Percentiles rank a stretch among this genome's conserved stretches.
Evolutionary conservation across 352 stramenopile species (phyloP).

Genomic region (Blastocystis sp.): DNA sequence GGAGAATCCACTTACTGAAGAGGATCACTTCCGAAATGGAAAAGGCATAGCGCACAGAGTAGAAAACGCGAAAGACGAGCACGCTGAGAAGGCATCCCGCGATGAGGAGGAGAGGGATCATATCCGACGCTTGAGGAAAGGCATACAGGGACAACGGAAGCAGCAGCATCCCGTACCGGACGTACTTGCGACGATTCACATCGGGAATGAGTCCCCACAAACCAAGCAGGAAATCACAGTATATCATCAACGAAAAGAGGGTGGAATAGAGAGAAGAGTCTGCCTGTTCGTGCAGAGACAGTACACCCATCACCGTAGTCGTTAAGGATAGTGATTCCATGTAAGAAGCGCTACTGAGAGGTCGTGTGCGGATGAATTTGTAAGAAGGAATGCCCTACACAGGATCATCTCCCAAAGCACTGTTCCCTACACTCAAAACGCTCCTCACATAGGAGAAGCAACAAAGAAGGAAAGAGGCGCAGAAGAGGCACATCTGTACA

Average conservation of each 20-base stretch:
- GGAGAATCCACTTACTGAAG: constrained; percentile 25
- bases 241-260: constrained; percentile 2
- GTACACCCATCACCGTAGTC: constrained; percentile 1
- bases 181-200: neutral
- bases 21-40: constrained; percentile 32
- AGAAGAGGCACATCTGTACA: too few species aligned
- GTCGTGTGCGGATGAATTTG: neutral
- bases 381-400: too few species aligned
- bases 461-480: too few species aligned
- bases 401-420: too few species aligned
- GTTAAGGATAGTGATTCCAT: constrained; percentile 15
- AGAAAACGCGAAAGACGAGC: neutral
- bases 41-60: neutral
- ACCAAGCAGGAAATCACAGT: neutral
- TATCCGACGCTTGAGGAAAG: neutral
- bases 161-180: neutral
- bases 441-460: too few species aligned
- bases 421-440: too few species aligned
- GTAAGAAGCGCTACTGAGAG: neutral
- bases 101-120: neutral
- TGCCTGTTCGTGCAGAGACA: neutral
- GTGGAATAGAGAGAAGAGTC: neutral
- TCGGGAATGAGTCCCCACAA: constrained; percentile 18
- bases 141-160: neutral
- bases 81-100: neutral